These are phyloP conservation scores for Venturia nashicola DNA, from an alignment of 2,329 filamentous ascomycete species.

Conservation along the genomic window DNA sequence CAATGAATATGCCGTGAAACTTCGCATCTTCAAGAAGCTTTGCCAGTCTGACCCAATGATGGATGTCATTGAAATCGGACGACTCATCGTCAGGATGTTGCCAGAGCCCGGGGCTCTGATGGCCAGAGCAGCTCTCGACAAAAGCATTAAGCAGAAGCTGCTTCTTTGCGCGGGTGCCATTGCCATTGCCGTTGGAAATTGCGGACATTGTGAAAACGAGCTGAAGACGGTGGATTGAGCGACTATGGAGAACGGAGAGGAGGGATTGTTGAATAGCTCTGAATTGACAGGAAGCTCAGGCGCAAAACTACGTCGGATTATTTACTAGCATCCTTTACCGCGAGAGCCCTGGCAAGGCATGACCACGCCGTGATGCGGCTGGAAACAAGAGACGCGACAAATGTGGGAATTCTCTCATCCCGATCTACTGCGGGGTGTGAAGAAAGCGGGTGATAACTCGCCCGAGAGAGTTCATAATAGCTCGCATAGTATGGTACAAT, in stretches of 20 bases:
- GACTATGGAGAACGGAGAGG: neutral
- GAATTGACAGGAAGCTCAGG: neutral
- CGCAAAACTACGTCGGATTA: neutral
- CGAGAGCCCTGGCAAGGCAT: neutral
- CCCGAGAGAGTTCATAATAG: too few relatives aligned
- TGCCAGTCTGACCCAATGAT: slow-evolving; percentile 45
- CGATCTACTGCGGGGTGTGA: neutral
- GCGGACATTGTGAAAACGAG: neutral
- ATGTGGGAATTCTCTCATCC: neutral
- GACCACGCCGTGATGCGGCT: neutral
- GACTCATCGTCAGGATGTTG: slow-evolving; percentile 53
- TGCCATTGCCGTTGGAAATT: neutral
- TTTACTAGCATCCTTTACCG: neutral
- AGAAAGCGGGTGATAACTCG: neutral
- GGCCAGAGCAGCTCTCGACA: slow-evolving; percentile 27
- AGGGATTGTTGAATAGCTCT: neutral
- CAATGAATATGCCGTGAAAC: slow-evolving; percentile 56
- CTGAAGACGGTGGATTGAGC: too few relatives aligned
- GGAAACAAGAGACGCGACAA: neutral
- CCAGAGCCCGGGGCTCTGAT: slow-evolving; percentile 45
- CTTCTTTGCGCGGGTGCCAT: slow-evolving; percentile 18
- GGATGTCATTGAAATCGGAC: slow-evolving; percentile 36
- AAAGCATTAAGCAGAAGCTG: slow-evolving; percentile 30
- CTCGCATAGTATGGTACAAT: too few relatives aligned
- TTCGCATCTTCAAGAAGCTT: slow-evolving; percentile 48